Conservation (phyloP, 306 rosid species). For the Alnus rubra region DNA sequence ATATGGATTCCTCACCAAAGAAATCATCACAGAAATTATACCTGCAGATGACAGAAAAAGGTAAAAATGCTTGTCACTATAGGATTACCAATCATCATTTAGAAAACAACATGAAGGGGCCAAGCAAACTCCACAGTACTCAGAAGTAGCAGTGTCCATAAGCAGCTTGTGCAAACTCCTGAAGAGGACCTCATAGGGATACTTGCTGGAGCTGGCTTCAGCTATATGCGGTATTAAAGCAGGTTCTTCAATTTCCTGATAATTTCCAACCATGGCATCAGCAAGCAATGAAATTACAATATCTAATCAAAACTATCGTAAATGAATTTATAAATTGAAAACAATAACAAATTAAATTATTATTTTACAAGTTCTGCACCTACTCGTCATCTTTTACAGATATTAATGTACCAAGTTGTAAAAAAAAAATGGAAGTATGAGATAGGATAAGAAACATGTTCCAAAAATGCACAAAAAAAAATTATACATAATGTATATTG, state of each 20-base stretch:
- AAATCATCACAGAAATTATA: conserved; percentile 81
- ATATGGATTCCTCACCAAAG: conserved; percentile 73
- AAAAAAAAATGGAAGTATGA: not conserved
- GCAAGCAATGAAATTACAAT: not conserved
- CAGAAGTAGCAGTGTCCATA: conserved; percentile 90
- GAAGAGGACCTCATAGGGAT: conserved; percentile 85
- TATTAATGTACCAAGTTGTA: not conserved
- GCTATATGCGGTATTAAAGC: conserved; percentile 91
- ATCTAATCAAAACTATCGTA: not conserved
- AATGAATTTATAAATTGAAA: not conserved
- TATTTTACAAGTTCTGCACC: not conserved
- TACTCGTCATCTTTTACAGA: not conserved
- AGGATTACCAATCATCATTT: conserved; percentile 15
- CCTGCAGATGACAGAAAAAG: conserved; percentile 46
- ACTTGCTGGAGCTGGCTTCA: conserved; percentile 81
- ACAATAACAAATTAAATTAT: not conserved
- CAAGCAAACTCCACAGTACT: conserved; percentile 54
- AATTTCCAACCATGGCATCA: conserved; percentile 3
- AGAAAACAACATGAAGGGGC: conserved; percentile 23
- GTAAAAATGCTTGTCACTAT: conserved; percentile 19
- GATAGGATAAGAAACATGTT: not conserved
- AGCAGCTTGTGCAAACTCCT: conserved; percentile 93
- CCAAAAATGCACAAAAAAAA: not conserved
- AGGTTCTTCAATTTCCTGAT: conserved; percentile 85
- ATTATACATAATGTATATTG: not conserved